These are phyloP conservation scores for Euryodendron excelsum DNA, from an alignment of 148 eudicot species.

Conservation along the genomic window DNA sequence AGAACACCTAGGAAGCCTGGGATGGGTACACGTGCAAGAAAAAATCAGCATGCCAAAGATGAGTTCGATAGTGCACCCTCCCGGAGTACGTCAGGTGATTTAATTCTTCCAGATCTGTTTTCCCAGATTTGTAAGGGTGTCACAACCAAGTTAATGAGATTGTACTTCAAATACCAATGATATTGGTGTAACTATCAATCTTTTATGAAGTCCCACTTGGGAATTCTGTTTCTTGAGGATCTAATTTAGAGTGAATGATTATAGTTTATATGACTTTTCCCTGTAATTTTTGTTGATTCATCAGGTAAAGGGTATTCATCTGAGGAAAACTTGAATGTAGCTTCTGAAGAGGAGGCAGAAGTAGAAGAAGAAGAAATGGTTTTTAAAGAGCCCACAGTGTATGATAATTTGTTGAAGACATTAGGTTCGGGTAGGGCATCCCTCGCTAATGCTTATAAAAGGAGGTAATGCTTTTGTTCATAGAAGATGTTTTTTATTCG, in stretches of 20 bases:
- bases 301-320: conserved; percentile 20
- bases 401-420: conserved; percentile 51
- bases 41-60: conserved; percentile 9
- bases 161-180: not conserved
- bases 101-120: not conserved
- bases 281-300: not conserved
- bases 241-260: not conserved
- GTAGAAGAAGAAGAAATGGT: conserved; percentile 36
- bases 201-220: not conserved
- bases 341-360: conserved; percentile 33
- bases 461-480: conserved; percentile 26
- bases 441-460: conserved; percentile 27
- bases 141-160: too few species aligned
- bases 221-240: not conserved
- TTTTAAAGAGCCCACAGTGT: conserved; percentile 48
- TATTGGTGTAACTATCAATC: too few species aligned
- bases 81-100: conserved; percentile 21
- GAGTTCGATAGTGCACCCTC: conserved; percentile 11
- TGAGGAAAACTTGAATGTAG: conserved; percentile 28
- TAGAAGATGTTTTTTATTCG: not conserved
- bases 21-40: conserved; percentile 3
- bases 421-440: conserved; percentile 33
- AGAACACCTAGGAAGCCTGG: conserved; percentile 6
- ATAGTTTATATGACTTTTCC: not conserved
- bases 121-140: not conserved